Conservation (phyloP, 1,139 yeast species). For the Pneumocystis canis region DNA sequence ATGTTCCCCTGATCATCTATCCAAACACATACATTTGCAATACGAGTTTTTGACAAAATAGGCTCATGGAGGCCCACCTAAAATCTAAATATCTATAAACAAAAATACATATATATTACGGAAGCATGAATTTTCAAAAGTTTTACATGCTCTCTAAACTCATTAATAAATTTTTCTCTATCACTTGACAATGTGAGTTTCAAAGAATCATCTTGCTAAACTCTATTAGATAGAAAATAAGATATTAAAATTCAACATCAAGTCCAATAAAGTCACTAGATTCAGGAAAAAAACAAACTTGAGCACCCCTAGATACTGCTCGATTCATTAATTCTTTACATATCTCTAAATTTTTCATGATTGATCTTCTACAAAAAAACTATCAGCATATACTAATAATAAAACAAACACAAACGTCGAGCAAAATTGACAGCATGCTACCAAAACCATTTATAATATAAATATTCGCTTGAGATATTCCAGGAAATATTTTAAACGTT, state of each 20-base stretch:
- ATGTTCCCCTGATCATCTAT: conserved; percentile 50
- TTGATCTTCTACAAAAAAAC: conserved; percentile 6
- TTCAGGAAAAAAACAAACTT: conserved; percentile 72
- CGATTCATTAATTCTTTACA: conserved; percentile 37
- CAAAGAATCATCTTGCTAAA: background rate
- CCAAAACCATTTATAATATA: background rate
- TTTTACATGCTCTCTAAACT: conserved; percentile 37
- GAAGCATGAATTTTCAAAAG: conserved; percentile 25
- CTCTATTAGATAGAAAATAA: background rate
- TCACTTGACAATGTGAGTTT: background rate
- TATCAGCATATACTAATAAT: background rate
- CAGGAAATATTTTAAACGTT: background rate
- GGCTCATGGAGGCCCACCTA: conserved; percentile 83
- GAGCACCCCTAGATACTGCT: conserved; percentile 30
- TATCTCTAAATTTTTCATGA: conserved; percentile 45
- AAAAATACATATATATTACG: conserved; percentile 17
- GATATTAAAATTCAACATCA: background rate
- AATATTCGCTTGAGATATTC: no score
- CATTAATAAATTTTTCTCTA: conserved; percentile 28
- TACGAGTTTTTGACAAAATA: conserved; percentile 20
- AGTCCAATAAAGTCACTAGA: conserved; percentile 76
- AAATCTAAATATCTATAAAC: conserved; percentile 25
- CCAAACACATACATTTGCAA: conserved; percentile 48
- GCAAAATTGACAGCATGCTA: background rate
- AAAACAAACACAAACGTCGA: background rate